Percentiles rank a stretch among this genome's conserved stretches.
phyloP scores from a whole-genome alignment of 208 protist species.

The Hexamita inflata region DNA sequence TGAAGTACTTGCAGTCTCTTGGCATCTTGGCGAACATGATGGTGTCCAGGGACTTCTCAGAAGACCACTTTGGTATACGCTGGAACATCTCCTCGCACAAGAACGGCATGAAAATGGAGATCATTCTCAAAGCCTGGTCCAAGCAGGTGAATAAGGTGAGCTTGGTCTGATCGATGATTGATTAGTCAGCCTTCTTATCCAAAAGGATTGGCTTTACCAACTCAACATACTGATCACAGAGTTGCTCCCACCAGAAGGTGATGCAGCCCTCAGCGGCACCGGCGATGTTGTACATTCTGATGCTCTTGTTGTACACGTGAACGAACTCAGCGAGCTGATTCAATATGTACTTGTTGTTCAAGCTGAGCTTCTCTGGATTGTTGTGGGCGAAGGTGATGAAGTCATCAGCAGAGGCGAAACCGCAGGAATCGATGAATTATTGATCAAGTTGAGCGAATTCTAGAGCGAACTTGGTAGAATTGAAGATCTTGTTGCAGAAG shows the following conservation, averaged over 20 bases:
- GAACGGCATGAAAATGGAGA: constrained; percentile 98
- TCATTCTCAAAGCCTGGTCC: constrained; percentile 48
- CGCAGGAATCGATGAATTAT: too few species aligned
- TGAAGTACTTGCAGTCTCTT: background rate
- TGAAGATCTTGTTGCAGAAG: constrained; percentile 47
- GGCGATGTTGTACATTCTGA: constrained; percentile 69
- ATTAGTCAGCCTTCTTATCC: background rate
- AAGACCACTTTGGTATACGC: constrained; percentile 51
- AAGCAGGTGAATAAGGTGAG: background rate
- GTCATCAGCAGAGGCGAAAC: too few species aligned
- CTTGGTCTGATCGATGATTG: background rate
- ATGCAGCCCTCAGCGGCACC: constrained; percentile 67
- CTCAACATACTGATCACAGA: constrained; percentile 84
- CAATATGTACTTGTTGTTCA: too few species aligned
- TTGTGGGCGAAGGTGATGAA: too few species aligned
- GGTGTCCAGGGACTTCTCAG: background rate
- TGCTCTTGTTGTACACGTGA: constrained; percentile 52
- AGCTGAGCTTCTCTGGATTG: too few species aligned
- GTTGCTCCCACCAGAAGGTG: constrained; percentile 85
- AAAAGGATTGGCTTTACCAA: constrained; percentile 30
- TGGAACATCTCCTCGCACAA: constrained; percentile 97
- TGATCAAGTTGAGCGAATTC: too few species aligned
- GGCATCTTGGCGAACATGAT: constrained; percentile 21
- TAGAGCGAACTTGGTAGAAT: constrained; percentile 76
- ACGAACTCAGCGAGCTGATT: constrained; percentile 62